Conservation (phyloP, 2,329 filamentous ascomycete species). For the Colletotrichum chlorophyti region DNA sequence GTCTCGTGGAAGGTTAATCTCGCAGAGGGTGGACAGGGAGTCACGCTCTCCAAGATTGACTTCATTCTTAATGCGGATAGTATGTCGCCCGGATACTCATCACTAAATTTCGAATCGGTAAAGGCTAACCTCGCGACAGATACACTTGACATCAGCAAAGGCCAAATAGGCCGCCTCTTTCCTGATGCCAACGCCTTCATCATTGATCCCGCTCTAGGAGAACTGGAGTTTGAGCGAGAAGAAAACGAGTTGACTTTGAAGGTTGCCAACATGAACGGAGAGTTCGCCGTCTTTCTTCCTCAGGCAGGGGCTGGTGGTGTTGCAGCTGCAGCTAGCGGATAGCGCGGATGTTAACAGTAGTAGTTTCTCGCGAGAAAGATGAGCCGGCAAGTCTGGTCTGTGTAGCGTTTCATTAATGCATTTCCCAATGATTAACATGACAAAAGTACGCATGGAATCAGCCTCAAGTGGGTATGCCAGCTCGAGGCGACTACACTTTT, state of each 20-base stretch:
- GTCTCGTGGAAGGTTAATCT: constrained; percentile 43
- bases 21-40: constrained; percentile 37
- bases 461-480: too few species aligned
- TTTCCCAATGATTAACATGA: too few species aligned
- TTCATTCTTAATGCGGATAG: constrained; percentile 44
- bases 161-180: constrained; percentile 43
- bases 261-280: constrained; percentile 40
- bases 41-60: constrained; percentile 47
- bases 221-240: constrained; percentile 49
- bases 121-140: constrained; percentile 27
- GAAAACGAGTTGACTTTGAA: constrained; percentile 45
- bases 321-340: background rate
- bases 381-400: too few species aligned
- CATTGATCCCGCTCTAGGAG: constrained; percentile 42
- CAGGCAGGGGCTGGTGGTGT: constrained; percentile 14
- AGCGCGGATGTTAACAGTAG: background rate
- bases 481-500: too few species aligned
- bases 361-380: too few species aligned
- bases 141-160: constrained; percentile 42
- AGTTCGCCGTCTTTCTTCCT: constrained; percentile 42
- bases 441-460: too few species aligned
- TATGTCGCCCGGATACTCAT: constrained; percentile 31
- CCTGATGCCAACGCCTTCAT: constrained; percentile 43
- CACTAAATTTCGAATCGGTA: background rate
- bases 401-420: too few species aligned